A percentile compares a stretch with the other conserved stretches of the same genome.
These are phyloP conservation scores for Breviolum minutum DNA, from an alignment of 73 alveolate species.

Conservation along the genomic window DNA sequence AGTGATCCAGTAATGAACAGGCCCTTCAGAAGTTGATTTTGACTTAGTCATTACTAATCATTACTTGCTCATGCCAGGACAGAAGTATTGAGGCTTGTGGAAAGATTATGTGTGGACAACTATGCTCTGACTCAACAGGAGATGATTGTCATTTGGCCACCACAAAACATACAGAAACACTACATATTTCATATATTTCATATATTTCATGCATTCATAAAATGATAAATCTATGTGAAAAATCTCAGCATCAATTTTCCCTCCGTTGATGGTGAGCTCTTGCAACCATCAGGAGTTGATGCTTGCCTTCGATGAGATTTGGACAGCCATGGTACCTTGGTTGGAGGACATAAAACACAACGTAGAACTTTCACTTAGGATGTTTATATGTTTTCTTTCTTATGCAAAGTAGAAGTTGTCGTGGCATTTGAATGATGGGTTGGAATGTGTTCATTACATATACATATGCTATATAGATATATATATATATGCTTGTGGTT, in stretches of 20 bases:
- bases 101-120: constrained; percentile 45
- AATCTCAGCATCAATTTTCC: not conserved
- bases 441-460: no score
- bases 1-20: no score
- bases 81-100: constrained; percentile 1
- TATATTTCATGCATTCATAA: not conserved
- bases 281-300: not conserved
- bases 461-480: no score
- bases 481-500: no score
- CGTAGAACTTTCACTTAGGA: not conserved
- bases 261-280: not conserved
- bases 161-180: not conserved
- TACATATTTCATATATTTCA: not conserved
- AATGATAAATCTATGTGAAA: not conserved
- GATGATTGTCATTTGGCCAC: not conserved
- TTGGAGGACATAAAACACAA: not conserved
- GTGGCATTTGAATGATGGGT: no score
- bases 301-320: constrained; percentile 3
- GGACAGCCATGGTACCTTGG: constrained; percentile 39
- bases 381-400: not conserved
- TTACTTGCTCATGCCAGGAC: not conserved
- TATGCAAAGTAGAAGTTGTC: not conserved
- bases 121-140: constrained; percentile 39
- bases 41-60: no score
- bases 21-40: no score